Evolutionary conservation across 345 rosid species (phyloP), one percentile per base, ranked within the genome.

Genomic region (Gossypium stocksii): DNA sequence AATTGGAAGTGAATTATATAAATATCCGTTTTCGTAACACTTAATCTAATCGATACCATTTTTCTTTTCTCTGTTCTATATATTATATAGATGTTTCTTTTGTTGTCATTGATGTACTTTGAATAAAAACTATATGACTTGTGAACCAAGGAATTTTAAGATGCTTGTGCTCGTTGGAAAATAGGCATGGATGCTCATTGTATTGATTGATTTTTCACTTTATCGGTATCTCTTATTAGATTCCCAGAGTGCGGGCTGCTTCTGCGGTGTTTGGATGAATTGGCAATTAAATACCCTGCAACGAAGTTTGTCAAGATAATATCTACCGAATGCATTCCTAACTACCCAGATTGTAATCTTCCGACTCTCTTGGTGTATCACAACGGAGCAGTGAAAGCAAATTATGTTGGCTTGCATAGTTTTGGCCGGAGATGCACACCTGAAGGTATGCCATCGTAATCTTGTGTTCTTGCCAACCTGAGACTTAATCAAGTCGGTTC

Each of bases 241-340:
- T 80, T 85, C 52, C 86, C 90, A 2, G 89, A 90, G 85, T 95
- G 98, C 71, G 89, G 91, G 25, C 67, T 93, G 79, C 78, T 95
- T 54, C 72, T 95, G 86, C 85, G 81, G 54, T 93, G 97, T 81
- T 61, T 95, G 77, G 98, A 95, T 38, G 97, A 95, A 77, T 77
- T 95, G 86, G 91, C 93, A n/a, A 72, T 80, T 44, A 90, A 84
- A 87, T 93, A 95, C 76, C 94, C 97, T 34, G 97, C 87, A 1
- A 93, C 99, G 1, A 93, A 95, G 87, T 95, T 95, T 77, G 98
- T 95, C 49, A 93, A 93, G 83, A 96, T 96, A 23, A 87, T 96
- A 76, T 96, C 99, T 2, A 96, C 97, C 0, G 98, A 96, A 72
- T 96, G 98, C 81, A 96, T 96, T 76, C 99, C 97, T 0, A 93